Conservation (phyloP, 257 asterid species). For the Capsicum chinense region DNA sequence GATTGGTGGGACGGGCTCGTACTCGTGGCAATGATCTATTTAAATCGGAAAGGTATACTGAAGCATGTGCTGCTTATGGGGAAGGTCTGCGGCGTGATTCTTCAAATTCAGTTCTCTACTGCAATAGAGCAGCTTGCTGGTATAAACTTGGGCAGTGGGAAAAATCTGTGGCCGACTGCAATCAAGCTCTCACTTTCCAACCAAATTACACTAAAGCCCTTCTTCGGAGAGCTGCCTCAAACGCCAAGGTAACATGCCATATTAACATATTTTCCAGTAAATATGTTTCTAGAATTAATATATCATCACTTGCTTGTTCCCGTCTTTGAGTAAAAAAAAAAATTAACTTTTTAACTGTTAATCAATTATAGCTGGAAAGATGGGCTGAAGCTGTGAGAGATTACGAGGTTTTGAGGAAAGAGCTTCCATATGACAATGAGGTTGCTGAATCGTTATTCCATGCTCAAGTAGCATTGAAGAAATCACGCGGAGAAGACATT, state of each 20-base stretch:
- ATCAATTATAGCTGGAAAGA: constrained; percentile 59
- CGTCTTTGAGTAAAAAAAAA: not conserved
- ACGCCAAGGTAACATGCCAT: constrained; percentile 60
- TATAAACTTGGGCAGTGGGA: constrained; percentile 85
- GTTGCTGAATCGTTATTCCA: constrained; percentile 73
- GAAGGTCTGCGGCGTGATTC: constrained; percentile 86
- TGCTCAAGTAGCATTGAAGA: constrained; percentile 62
- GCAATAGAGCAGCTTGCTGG: constrained; percentile 99
- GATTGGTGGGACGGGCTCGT: constrained; percentile 75
- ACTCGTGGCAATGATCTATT: constrained; percentile 87
- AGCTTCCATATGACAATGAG: constrained; percentile 64
- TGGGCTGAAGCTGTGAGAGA: constrained; percentile 79
- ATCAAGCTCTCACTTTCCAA: constrained; percentile 76
- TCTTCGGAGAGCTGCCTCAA: constrained; percentile 87
- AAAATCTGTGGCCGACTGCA: constrained; percentile 78
- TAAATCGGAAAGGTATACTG: constrained; percentile 87
- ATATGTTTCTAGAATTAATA: not conserved
- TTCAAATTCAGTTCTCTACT: constrained; percentile 80
- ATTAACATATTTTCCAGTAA: not conserved
- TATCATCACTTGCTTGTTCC: not conserved
- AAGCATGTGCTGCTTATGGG: constrained; percentile 88
- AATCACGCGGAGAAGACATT: constrained; percentile 68
- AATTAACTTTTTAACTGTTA: not conserved
- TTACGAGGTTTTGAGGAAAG: constrained; percentile 63
- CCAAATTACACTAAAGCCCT: constrained; percentile 84